A percentile compares a stretch with the other conserved stretches of the same genome.
Evolutionary conservation across 257 asterid species (phyloP).

Genomic region (Jasminum sambac): DNA sequence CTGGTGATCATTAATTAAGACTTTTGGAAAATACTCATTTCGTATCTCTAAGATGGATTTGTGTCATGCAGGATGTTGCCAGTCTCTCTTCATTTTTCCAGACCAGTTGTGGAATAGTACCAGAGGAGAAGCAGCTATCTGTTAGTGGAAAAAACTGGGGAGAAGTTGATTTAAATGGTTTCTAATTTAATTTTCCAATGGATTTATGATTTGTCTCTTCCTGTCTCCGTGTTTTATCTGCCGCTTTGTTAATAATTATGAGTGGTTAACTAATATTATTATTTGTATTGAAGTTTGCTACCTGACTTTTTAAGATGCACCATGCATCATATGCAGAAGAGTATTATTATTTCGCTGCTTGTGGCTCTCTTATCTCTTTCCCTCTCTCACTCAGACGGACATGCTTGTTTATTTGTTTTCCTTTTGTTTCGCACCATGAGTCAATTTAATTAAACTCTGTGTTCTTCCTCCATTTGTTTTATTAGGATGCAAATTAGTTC

Average conservation of each 20-base stretch:
- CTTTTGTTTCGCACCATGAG: background rate
- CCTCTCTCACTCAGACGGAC: background rate
- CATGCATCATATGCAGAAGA: background rate
- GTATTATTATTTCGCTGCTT: background rate
- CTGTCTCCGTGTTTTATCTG: constrained; percentile 2
- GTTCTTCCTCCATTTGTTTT: constrained; percentile 4
- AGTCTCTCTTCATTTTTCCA: constrained; percentile 73
- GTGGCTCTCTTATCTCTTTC: background rate
- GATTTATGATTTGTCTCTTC: constrained; percentile 9
- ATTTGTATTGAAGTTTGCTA: constrained; percentile 1
- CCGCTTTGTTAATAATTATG: constrained; percentile 1
- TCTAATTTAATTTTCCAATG: constrained; percentile 13
- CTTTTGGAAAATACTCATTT: background rate
- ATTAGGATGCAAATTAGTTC: constrained; percentile 3
- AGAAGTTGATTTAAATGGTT: constrained; percentile 92
- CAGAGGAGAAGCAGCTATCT: constrained; percentile 94
- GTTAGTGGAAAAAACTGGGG: constrained; percentile 98
- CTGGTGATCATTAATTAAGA: constrained; percentile 4
- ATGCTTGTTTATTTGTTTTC: background rate
- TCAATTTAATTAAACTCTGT: background rate
- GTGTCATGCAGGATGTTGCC: constrained; percentile 67
- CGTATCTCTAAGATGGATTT: constrained; percentile 23
- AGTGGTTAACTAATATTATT: background rate
- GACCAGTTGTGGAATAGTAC: constrained; percentile 58
- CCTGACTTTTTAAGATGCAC: background rate